Evolutionary conservation across 345 rosid genomes (phyloP).

Genomic region (Arabidopsis arenosa): DNA sequence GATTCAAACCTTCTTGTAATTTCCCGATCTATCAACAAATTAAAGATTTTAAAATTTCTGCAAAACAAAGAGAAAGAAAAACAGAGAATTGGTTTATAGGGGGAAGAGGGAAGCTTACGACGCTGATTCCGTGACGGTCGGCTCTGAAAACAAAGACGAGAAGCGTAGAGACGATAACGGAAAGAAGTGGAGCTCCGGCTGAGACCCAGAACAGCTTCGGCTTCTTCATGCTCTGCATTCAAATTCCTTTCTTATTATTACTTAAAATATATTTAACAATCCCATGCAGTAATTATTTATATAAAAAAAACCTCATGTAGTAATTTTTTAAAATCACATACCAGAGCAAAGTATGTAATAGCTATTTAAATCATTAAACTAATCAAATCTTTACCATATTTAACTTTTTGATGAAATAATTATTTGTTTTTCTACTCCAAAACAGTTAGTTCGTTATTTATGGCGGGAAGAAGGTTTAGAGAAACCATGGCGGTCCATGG

Average conservation of each 20-base stretch:
- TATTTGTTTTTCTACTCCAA: background rate
- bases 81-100: constrained; percentile 25
- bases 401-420: background rate
- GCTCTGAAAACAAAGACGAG: constrained; percentile 78
- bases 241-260: background rate
- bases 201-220: constrained; percentile 88
- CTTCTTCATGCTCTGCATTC: constrained; percentile 70
- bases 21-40: constrained; percentile 69
- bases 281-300: background rate
- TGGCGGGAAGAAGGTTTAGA: constrained; percentile 17
- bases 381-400: background rate
- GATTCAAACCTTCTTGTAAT: constrained; percentile 85
- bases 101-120: constrained; percentile 48
- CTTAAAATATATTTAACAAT: background rate
- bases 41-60: background rate
- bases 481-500: constrained; percentile 4
- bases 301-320: no score
- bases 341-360: background rate
- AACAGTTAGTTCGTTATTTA: constrained; percentile 10
- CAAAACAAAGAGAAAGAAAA: background rate
- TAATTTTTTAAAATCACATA: no score
- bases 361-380: background rate
- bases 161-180: constrained; percentile 78
- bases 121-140: constrained; percentile 73
- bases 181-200: constrained; percentile 81